Evolutionary conservation across 2,329 filamentous ascomycete species (phyloP).

Genomic region (Penicillium janthinellum): DNA sequence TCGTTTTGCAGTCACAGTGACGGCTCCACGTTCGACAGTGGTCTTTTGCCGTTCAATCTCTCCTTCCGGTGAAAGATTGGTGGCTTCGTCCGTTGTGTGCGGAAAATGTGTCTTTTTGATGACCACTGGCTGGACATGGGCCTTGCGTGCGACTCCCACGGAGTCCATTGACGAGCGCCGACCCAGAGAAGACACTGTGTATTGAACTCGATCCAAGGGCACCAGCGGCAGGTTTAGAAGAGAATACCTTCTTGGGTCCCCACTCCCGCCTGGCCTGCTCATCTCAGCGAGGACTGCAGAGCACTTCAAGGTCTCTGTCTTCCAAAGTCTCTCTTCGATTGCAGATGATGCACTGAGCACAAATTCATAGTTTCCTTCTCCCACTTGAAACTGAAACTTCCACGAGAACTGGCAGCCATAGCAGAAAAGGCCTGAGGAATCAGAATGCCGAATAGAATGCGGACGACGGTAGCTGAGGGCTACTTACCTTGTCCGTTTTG

Average conservation of each 20-base stretch:
- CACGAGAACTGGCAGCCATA: conserved; percentile 84
- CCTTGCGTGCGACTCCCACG: conserved; percentile 72
- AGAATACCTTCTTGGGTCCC: conserved; percentile 31
- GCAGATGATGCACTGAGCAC: conserved; percentile 83
- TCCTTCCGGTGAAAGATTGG: conserved; percentile 46
- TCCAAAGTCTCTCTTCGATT: conserved; percentile 80
- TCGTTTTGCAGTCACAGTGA: conserved; percentile 72
- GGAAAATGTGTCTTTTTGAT: conserved; percentile 79
- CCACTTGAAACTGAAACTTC: conserved; percentile 84
- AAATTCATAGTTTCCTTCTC: conserved; percentile 77
- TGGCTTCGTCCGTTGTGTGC: conserved; percentile 56
- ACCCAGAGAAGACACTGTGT: conserved; percentile 64
- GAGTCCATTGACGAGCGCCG: conserved; percentile 72
- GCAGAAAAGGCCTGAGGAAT: conserved; percentile 72
- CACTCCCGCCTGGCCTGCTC: conserved; percentile 45
- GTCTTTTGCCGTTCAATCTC: conserved; percentile 79
- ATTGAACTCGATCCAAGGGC: conserved; percentile 73
- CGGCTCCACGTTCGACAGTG: conserved; percentile 67
- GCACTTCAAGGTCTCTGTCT: conserved; percentile 62
- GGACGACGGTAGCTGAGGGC: not conserved
- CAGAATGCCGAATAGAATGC: not conserved
- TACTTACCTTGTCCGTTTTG: conserved; percentile 38
- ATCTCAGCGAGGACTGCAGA: conserved; percentile 55
- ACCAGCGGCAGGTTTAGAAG: conserved; percentile 69
- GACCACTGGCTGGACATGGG: conserved; percentile 72